A percentile compares a stretch with the other conserved stretches of the same genome.
These are phyloP conservation scores for Tephrocybe sp. DNA, from an alignment of 768 basidiomycete species.

Conservation along the genomic window DNA sequence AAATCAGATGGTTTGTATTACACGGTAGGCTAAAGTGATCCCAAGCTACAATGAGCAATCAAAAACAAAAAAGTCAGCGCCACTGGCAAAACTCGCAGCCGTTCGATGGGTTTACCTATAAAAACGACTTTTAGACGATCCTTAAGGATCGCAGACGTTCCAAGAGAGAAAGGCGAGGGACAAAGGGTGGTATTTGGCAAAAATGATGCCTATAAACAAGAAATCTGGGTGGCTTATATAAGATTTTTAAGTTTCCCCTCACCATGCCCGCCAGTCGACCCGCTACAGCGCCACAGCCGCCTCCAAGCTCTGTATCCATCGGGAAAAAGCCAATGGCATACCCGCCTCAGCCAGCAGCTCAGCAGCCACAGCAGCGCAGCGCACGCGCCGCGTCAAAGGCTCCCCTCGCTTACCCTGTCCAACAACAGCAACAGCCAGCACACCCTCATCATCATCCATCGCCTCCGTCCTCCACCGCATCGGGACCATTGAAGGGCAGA, in stretches of 20 bases:
- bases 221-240: conserved; percentile 20
- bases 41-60: not conserved
- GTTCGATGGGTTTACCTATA: too few species aligned
- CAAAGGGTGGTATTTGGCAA: conserved; percentile 16
- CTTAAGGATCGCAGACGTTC: not conserved
- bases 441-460: conserved; percentile 40
- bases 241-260: conserved; percentile 24
- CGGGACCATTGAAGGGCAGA: conserved; percentile 24
- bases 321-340: conserved; percentile 95
- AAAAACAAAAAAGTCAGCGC: conserved; percentile 4
- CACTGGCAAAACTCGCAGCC: not conserved
- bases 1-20: too few species aligned
- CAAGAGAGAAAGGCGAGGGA: not conserved
- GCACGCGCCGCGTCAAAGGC: conserved; percentile 49
- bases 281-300: conserved; percentile 30
- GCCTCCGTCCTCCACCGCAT: conserved; percentile 43
- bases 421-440: conserved; percentile 32
- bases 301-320: conserved; percentile 78
- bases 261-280: conserved; percentile 24
- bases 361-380: conserved; percentile 38
- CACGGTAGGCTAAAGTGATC: too few species aligned
- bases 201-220: conserved; percentile 11
- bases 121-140: too few species aligned
- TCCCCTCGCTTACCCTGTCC: conserved; percentile 34
- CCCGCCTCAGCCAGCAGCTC: conserved; percentile 30